A percentile compares a stretch with the other conserved stretches of the same genome.
Conservation (phyloP, 495 filamentous ascomycete species). For the Penicillium macrosclerotiorum region DNA sequence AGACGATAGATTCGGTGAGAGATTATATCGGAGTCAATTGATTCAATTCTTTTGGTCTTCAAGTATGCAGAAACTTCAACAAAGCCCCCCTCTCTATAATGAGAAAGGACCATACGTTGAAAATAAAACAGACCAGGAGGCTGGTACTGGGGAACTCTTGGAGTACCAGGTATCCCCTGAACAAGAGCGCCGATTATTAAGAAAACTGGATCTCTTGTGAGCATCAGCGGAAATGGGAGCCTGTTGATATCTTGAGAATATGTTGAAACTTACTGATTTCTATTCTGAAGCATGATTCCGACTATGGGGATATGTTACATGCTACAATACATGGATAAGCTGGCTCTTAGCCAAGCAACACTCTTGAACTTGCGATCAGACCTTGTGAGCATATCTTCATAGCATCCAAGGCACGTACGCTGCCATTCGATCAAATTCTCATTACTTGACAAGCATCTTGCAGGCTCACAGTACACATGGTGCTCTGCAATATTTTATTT, state of each 20-base stretch:
- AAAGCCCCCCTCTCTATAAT: background rate
- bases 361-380: conserved; percentile 35
- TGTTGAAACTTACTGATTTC: background rate
- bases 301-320: conserved; percentile 43
- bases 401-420: background rate
- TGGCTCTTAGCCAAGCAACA: conserved; percentile 53
- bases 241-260: background rate
- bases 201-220: conserved; percentile 2
- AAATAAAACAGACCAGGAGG: background rate
- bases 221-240: background rate
- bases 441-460: conserved; percentile 21
- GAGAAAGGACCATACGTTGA: background rate
- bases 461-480: conserved; percentile 46
- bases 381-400: background rate
- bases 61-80: background rate
- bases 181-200: background rate
- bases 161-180: background rate
- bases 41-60: background rate
- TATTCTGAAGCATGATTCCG: conserved; percentile 35
- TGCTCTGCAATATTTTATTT: conserved; percentile 47
- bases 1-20: no score
- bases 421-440: background rate
- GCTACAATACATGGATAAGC: conserved; percentile 58
- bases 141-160: background rate
- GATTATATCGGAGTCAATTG: background rate